A percentile compares a stretch with the other conserved stretches of the same genome.
Evolutionary conservation across 371 early-diverging fungal species (phyloP).

Genomic region (Lichtheimia ornata): DNA sequence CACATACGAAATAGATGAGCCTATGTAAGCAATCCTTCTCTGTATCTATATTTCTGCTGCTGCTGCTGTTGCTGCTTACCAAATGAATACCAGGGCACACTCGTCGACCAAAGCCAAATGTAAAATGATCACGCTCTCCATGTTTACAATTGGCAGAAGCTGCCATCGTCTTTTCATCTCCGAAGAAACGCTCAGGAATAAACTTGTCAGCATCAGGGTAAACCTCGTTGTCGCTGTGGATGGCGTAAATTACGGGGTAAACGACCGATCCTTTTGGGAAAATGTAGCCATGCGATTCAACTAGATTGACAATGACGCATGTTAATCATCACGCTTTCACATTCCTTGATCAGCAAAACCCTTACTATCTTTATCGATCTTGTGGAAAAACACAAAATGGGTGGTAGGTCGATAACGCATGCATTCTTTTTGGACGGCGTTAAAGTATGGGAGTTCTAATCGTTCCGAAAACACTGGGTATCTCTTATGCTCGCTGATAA

Average conservation of each 20-base stretch:
- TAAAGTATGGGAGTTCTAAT: not conserved
- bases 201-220: slow-evolving; percentile 16
- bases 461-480: slow-evolving; percentile 13
- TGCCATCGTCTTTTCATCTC: slow-evolving; percentile 6
- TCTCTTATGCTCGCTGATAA: slow-evolving; percentile 5
- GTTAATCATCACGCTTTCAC: not conserved
- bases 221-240: slow-evolving; percentile 2
- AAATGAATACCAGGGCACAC: slow-evolving; percentile 20
- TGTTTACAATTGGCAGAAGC: slow-evolving; percentile 12
- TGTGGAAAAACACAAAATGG: slow-evolving; percentile 26
- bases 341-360: not conserved
- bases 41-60: too few species aligned
- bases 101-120: slow-evolving; percentile 14
- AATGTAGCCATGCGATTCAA: slow-evolving; percentile 12
- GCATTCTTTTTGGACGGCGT: slow-evolving; percentile 26
- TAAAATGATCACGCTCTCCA: slow-evolving; percentile 13
- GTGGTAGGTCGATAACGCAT: slow-evolving; percentile 22
- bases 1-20: too few species aligned
- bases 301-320: not conserved
- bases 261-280: slow-evolving; percentile 10
- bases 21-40: too few species aligned
- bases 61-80: slow-evolving; percentile 11
- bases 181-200: slow-evolving; percentile 22
- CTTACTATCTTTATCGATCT: slow-evolving; percentile 22
- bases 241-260: not conserved